Base-by-base conservation (phyloP, 2,329 filamentous ascomycete genomes). In the Nemania sp. region DNA sequence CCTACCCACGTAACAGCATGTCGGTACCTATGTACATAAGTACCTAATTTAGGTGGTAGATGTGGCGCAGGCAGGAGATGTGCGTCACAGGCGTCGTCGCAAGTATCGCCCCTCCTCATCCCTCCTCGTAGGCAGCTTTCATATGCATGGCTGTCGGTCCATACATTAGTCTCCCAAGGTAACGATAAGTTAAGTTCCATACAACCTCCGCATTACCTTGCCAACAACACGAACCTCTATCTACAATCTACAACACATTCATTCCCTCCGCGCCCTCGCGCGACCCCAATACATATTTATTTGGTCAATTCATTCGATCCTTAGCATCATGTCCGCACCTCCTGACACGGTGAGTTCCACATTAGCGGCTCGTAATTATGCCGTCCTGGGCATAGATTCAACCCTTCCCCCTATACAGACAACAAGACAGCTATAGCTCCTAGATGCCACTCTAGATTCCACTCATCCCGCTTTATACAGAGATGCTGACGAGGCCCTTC, bases 321-420 rank as follows among this genome's bases (percentile, higher is more conserved):
- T 24, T 49, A 57, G 54, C 70, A 74, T 63, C 35, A 79, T 79
- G 77, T 78, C 77, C 54, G 73, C 77, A 67, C 76, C 77, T 68
- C 71, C 77, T 73, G 76, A 79, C 68, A 63, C 70, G 67, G 77
- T 79, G 71, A 73, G 76, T 75, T 62, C 49, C 70, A 66, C 61
- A 60, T 64, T 70, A 71, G 57, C 58, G 65, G 59, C 69, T 57
- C 22, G 38, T 27, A 65, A 59, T 65, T 70, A 65, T 67, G 67
- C 62, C 64, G 38, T 59, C 58, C 68, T 35, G 8, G 53, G 51
- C 67, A 61, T 66, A 62, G 43, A 65, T 57, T 32, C 41, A 49
- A 18, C 26, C 27, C 22, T 20, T 45, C 53, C 54, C 62, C 63
- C 60, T 62, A 59, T 62, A 38, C 22, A n/a, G n/a, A n/a, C n/a